Conservation (phyloP, 306 rosid genomes). For the Mimosa bimucronata region DNA sequence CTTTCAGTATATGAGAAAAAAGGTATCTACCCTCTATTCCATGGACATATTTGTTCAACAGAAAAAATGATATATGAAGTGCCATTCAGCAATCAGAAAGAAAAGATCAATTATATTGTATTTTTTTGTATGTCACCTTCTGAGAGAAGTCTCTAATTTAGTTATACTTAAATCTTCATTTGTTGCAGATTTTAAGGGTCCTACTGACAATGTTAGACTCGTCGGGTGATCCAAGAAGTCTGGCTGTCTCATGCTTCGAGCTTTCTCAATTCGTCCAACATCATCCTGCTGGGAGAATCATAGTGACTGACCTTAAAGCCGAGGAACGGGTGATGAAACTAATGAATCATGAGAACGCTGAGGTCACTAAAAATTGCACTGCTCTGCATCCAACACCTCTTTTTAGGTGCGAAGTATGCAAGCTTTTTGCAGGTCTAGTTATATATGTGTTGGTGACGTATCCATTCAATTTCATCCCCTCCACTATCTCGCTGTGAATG, state of each 20-base stretch:
- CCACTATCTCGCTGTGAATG: conserved; percentile 3
- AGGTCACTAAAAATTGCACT: conserved; percentile 95
- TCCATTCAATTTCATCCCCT: conserved; percentile 25
- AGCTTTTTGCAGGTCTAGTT: conserved; percentile 91
- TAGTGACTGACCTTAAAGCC: conserved; percentile 91
- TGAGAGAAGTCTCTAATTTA: conserved; percentile 6
- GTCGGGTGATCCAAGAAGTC: conserved; percentile 79
- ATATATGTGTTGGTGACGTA: conserved; percentile 27
- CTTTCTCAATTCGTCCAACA: conserved; percentile 88
- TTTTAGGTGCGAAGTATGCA: conserved; percentile 93
- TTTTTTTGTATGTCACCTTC: conserved; percentile 19
- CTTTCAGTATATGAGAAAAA: not conserved
- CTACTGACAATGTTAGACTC: conserved; percentile 86
- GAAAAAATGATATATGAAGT: too few species aligned
- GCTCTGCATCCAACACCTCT: conserved; percentile 96
- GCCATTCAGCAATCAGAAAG: too few species aligned
- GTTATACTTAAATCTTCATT: conserved; percentile 30
- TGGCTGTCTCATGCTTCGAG: conserved; percentile 92
- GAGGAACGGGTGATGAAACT: conserved; percentile 95
- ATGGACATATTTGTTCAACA: not conserved
- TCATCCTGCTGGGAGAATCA: conserved; percentile 85
- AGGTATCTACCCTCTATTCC: not conserved
- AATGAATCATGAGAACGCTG: conserved; percentile 91
- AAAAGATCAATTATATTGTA: conserved; percentile 10
- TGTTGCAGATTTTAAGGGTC: conserved; percentile 87